Evolutionary conservation across 2,329 filamentous ascomycete species (phyloP), one percentile per base, ranked within the genome.

Genomic region (Talaromyces islandicus): DNA sequence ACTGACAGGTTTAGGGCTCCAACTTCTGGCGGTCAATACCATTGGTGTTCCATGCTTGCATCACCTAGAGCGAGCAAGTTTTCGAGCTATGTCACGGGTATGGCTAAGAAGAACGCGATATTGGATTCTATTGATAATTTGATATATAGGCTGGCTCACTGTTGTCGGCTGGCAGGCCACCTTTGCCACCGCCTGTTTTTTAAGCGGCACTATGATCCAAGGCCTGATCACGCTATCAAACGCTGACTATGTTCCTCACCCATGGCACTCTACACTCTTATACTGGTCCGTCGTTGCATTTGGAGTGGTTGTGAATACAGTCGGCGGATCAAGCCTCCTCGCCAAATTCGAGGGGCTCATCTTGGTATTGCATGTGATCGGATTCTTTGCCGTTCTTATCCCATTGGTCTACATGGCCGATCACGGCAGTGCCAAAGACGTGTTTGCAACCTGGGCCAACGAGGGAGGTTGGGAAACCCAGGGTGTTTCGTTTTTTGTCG

Each of bases 261-360:
- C 62, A 10, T 73, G 71, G 71, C 71, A 71, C 35, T 79, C 77
- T 0, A 82, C 81, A 0, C 67, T 85, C 2, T 66, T 84, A 0
- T 75, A 81, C 21, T 82, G 80, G 70, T 75, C 75, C 3, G 75
- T 82, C 32, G 71, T 80, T 1, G 50, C 77, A 4, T 75, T 82
- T 21, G 76, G 76, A 2, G 75, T 83, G 19, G 67, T 81, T 17
- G 75, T 83, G 71, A 84, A 84, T 65, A 80, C 80, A 0, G 74
- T 80, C 7, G 69, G 46, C 5, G 46, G 58, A 27, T 24, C 53
- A 5, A 41, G 30, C 30, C 29, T 60, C 29, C 46, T 60, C 4
- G 43, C 58, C 5, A 56, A 56, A 21, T 41, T 60, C 25, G 58
- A 60, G 25, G 54, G 54, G 12, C 48, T 57, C 4, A 57, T 60